Conservation (phyloP, 2,329 filamentous ascomycete genomes). For the Elsinoe ampelina region DNA sequence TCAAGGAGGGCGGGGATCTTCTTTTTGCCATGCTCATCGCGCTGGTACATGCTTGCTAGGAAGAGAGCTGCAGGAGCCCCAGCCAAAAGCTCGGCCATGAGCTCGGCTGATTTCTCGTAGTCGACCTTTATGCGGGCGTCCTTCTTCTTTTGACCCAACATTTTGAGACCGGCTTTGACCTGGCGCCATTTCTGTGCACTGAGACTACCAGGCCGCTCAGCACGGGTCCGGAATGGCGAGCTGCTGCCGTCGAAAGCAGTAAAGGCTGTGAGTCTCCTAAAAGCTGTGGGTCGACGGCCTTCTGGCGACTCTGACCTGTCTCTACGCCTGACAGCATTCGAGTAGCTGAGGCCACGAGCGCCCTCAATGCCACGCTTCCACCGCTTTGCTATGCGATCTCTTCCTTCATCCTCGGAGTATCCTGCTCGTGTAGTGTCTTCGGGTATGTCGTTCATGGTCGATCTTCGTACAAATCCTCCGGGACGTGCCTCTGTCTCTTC, state of each 20-base stretch:
- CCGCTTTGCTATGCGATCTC: conserved; percentile 38
- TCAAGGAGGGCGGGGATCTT: conserved; percentile 91
- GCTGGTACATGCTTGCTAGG: conserved; percentile 93
- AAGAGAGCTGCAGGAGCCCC: conserved; percentile 90
- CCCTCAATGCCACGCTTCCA: conserved; percentile 40
- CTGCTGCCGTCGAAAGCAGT: conserved; percentile 27
- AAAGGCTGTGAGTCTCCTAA: conserved; percentile 40
- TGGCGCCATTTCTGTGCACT: conserved; percentile 80
- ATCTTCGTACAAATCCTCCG: conserved; percentile 30
- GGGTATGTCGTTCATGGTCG: conserved; percentile 40
- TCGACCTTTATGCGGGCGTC: conserved; percentile 80
- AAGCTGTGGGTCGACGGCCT: conserved; percentile 33
- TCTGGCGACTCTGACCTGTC: conserved; percentile 25
- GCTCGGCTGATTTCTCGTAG: conserved; percentile 87
- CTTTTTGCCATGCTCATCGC: conserved; percentile 91
- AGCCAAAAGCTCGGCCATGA: conserved; percentile 89
- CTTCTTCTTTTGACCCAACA: conserved; percentile 68
- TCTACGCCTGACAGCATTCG: conserved; percentile 13
- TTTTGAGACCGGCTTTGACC: conserved; percentile 79
- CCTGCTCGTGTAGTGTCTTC: conserved; percentile 36
- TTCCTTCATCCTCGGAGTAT: conserved; percentile 43
- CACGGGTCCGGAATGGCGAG: conserved; percentile 36
- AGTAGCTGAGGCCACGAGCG: conserved; percentile 39
- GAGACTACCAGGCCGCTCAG: conserved; percentile 38
- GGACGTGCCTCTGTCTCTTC: conserved; percentile 48